A percentile compares a stretch with the other conserved stretches of the same genome.
phyloP scores from a whole-genome alignment of 768 basidiomycete genomes.

The Tricholoma sp. region DNA sequence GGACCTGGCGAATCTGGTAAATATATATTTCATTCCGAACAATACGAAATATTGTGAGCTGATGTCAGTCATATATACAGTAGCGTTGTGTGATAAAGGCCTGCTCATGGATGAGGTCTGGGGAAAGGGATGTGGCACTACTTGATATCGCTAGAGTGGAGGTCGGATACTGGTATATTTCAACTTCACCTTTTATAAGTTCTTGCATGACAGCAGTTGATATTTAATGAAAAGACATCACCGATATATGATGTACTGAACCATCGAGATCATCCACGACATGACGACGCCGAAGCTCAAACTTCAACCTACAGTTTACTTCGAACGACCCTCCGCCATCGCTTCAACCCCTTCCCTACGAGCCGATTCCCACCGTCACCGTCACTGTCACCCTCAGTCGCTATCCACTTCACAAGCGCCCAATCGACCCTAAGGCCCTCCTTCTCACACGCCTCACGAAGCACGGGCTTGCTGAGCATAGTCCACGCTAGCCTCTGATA shows the following conservation, averaged over 20 bases:
- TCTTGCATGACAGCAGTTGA: no score
- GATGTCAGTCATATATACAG: not conserved
- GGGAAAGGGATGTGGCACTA: no score
- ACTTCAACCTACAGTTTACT: constrained; percentile 12
- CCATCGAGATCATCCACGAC: no score
- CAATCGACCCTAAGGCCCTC: constrained; percentile 33
- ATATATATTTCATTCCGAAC: not conserved
- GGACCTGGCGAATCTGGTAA: not conserved
- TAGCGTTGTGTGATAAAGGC: no score
- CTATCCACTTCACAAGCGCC: constrained; percentile 22
- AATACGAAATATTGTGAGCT: not conserved
- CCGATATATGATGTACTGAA: no score
- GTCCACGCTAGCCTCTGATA: constrained; percentile 42
- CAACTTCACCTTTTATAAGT: no score
- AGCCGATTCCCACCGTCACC: not conserved
- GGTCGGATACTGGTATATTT: no score
- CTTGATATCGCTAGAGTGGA: no score
- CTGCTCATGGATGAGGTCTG: no score
- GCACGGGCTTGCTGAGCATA: constrained; percentile 30
- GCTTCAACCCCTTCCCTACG: constrained; percentile 10
- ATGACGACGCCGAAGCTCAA: not conserved
- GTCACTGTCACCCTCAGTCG: constrained; percentile 15
- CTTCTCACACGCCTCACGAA: constrained; percentile 32
- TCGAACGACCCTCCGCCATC: constrained; percentile 5
- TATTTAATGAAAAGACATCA: no score